Conservation (phyloP, 2,329 filamentous ascomycete genomes). For the Clonostachys rhizophaga region DNA sequence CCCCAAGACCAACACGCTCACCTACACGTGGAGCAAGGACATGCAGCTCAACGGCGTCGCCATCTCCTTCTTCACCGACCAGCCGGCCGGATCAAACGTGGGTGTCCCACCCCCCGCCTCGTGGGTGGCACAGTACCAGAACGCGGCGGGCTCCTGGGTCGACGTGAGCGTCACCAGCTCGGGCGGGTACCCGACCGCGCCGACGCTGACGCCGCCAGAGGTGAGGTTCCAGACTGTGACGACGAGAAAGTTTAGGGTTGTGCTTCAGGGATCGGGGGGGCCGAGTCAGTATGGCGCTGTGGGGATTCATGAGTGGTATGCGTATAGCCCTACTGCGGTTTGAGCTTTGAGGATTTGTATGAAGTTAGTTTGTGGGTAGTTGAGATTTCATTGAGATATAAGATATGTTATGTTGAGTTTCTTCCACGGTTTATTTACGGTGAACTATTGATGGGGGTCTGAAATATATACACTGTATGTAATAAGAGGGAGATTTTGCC, state of each 20-base stretch:
- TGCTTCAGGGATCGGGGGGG: conserved; percentile 13
- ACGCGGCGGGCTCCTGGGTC: conserved; percentile 10
- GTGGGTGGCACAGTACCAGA: conserved; percentile 18
- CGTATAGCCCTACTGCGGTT: conserved; percentile 2
- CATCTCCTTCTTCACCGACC: conserved; percentile 21
- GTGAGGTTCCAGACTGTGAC: conserved; percentile 15
- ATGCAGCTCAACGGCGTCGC: conserved; percentile 20
- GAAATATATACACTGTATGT: too few species aligned
- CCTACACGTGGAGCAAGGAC: conserved; percentile 18
- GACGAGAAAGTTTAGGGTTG: conserved; percentile 14
- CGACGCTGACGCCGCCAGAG: conserved; percentile 16
- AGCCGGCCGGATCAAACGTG: conserved; percentile 16
- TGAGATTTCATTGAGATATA: too few species aligned
- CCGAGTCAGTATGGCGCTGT: conserved; percentile 12
- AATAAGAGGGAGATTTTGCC: neutral
- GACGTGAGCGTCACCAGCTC: conserved; percentile 6
- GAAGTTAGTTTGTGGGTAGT: too few species aligned
- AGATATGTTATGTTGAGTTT: too few species aligned
- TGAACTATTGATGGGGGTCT: too few species aligned
- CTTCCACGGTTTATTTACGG: too few species aligned
- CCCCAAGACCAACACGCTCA: conserved; percentile 18
- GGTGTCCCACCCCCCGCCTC: conserved; percentile 19
- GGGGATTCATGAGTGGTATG: conserved; percentile 17
- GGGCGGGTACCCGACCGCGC: conserved; percentile 13
- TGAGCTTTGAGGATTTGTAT: too few species aligned